Evolutionary conservation across 2,329 filamentous ascomycete species (phyloP).

Genomic region (Trichoderma atrobrunneum): DNA sequence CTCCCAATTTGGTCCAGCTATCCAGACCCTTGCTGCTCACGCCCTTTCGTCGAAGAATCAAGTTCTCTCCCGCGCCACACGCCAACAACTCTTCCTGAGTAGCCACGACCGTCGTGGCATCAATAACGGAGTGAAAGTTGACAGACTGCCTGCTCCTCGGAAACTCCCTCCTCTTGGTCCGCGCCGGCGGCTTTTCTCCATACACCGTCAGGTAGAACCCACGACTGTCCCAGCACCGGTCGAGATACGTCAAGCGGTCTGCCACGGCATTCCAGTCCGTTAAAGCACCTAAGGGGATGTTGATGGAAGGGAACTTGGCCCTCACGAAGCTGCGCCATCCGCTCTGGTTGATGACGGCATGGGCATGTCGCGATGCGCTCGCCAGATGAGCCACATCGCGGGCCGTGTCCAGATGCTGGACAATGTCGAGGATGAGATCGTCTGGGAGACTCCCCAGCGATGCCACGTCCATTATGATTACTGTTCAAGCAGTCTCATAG

Average conservation of each 20-base stretch:
- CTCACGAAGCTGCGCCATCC: slow-evolving; percentile 53
- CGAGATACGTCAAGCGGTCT: slow-evolving; percentile 48
- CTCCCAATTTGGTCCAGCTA: slow-evolving; percentile 40
- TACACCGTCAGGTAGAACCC: slow-evolving; percentile 38
- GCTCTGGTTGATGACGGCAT: slow-evolving; percentile 38
- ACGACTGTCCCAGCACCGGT: slow-evolving; percentile 52
- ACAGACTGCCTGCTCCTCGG: slow-evolving; percentile 33
- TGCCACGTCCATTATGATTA: slow-evolving; percentile 25
- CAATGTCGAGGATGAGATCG: slow-evolving; percentile 50
- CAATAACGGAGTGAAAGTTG: slow-evolving; percentile 47
- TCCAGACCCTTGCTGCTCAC: slow-evolving; percentile 25
- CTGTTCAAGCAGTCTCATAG: neutral
- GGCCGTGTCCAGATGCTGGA: slow-evolving; percentile 48
- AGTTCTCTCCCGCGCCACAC: slow-evolving; percentile 51
- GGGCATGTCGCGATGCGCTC: slow-evolving; percentile 38
- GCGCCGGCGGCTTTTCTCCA: slow-evolving; percentile 23
- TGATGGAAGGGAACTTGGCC: slow-evolving; percentile 42
- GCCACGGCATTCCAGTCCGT: slow-evolving; percentile 41
- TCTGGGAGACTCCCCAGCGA: slow-evolving; percentile 46
- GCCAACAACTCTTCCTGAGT: slow-evolving; percentile 46
- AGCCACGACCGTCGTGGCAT: slow-evolving; percentile 39
- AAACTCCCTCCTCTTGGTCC: slow-evolving; percentile 21
- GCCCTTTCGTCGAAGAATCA: slow-evolving; percentile 43
- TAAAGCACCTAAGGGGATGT: slow-evolving; percentile 29
- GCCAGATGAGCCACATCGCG: slow-evolving; percentile 45